phyloP scores from a whole-genome alignment of 2,329 filamentous ascomycete genomes.

The Bipolaris cookei region DNA sequence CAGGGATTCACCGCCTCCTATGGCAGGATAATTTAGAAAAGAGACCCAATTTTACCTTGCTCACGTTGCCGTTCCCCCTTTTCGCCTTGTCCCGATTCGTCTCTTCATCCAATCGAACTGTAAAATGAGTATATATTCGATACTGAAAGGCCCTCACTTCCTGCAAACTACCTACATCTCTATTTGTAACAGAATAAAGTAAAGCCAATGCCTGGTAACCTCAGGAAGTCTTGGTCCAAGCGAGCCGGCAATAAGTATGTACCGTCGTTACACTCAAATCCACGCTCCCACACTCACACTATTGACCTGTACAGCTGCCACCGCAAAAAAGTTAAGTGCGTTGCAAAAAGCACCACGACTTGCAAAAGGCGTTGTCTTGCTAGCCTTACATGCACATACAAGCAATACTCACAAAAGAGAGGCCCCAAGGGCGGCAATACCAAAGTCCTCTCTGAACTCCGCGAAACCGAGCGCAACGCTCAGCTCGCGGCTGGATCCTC shows the following conservation, averaged over 20 bases:
- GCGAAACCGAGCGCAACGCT: slow-evolving; percentile 58
- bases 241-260: slow-evolving; percentile 53
- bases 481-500: slow-evolving; percentile 52
- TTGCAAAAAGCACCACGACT: slow-evolving; percentile 57
- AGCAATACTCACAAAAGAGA: slow-evolving; percentile 68
- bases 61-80: background rate
- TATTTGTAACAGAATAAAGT: background rate
- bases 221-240: slow-evolving; percentile 25
- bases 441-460: slow-evolving; percentile 67
- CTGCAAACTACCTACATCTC: background rate
- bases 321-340: slow-evolving; percentile 59
- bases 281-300: slow-evolving; percentile 19
- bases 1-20: too few relatives aligned
- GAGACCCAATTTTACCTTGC: background rate
- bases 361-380: slow-evolving; percentile 67
- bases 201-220: background rate
- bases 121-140: background rate
- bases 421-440: slow-evolving; percentile 68
- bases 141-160: background rate
- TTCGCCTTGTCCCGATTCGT: background rate
- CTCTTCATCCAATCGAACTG: background rate
- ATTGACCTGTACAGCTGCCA: slow-evolving; percentile 49
- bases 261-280: slow-evolving; percentile 10
- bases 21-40: too few relatives aligned
- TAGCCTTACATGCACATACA: slow-evolving; percentile 67